Conservation (phyloP, 2,329 filamentous ascomycete genomes). For the Paraconiothyrium brasiliense region DNA sequence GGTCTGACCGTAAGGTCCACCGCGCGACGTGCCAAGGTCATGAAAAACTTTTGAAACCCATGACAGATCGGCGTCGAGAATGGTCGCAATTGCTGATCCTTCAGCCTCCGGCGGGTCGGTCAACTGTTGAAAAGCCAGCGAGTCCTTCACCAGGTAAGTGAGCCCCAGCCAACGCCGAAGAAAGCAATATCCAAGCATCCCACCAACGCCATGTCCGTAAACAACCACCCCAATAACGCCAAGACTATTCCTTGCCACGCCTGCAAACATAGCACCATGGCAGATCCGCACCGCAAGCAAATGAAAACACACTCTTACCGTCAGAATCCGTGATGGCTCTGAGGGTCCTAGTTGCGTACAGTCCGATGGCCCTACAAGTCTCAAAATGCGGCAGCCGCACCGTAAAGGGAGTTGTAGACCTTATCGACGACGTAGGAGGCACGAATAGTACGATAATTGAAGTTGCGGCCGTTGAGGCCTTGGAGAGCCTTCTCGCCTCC, state of each 20-base stretch:
- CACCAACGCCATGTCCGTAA: constrained; percentile 5
- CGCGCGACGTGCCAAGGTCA: constrained; percentile 29
- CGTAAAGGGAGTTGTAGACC: constrained; percentile 92
- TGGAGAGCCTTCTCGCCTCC: constrained; percentile 98
- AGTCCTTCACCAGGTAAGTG: constrained; percentile 5
- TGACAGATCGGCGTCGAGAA: constrained; percentile 1
- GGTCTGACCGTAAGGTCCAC: constrained; percentile 27
- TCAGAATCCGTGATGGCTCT: background rate
- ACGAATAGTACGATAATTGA: constrained; percentile 91
- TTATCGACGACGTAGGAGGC: constrained; percentile 97
- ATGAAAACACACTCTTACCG: constrained; percentile 19
- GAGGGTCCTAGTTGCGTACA: background rate
- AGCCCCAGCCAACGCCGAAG: background rate
- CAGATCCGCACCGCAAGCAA: constrained; percentile 16
- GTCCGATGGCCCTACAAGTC: background rate
- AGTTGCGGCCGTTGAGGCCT: constrained; percentile 95
- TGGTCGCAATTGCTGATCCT: background rate
- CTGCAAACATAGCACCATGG: background rate
- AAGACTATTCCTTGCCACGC: constrained; percentile 1
- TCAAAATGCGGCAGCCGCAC: constrained; percentile 41
- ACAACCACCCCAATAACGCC: constrained; percentile 1
- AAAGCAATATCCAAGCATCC: constrained; percentile 7
- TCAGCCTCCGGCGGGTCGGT: constrained; percentile 7
- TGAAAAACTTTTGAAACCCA: constrained; percentile 15
- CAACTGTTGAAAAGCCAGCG: constrained; percentile 14